Conservation (phyloP, 2,329 filamentous ascomycete genomes). For the Fusarium caatingaense region DNA sequence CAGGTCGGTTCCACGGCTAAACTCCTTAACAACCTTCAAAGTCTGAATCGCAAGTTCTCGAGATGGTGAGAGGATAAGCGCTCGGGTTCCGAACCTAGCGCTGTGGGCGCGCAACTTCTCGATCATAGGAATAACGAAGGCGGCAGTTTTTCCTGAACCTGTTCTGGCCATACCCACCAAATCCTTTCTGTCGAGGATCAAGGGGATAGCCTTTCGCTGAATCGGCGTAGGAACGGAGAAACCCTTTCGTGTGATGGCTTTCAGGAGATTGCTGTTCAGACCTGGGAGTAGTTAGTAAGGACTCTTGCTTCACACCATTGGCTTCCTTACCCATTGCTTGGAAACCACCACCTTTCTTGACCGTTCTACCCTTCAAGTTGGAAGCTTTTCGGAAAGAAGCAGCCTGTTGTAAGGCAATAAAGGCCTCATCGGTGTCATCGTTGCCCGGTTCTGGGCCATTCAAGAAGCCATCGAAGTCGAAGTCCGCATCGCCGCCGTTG, state of each 20-base stretch:
- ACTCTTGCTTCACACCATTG: neutral
- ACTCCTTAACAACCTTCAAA: conserved; percentile 94
- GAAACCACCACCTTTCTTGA: conserved; percentile 96
- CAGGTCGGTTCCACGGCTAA: conserved; percentile 89
- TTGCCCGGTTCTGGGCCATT: conserved; percentile 59
- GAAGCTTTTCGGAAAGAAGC: conserved; percentile 87
- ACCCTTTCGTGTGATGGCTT: conserved; percentile 92
- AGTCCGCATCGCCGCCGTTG: conserved; percentile 54
- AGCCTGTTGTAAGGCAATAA: conserved; percentile 89
- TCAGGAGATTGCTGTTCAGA: conserved; percentile 83
- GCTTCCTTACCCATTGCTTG: conserved; percentile 82
- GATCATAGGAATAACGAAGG: conserved; percentile 98
- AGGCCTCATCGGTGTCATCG: conserved; percentile 82
- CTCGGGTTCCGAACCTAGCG: conserved; percentile 85
- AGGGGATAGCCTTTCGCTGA: conserved; percentile 94
- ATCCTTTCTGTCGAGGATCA: conserved; percentile 90
- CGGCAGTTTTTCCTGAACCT: conserved; percentile 98
- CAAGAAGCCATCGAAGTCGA: conserved; percentile 72
- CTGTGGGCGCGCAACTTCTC: conserved; percentile 91
- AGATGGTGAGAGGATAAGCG: conserved; percentile 89
- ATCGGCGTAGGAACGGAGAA: conserved; percentile 97
- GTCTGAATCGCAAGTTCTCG: conserved; percentile 96
- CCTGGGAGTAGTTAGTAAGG: conserved; percentile 57
- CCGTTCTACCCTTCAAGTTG: conserved; percentile 84
- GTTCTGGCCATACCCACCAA: conserved; percentile 99